Conservation (phyloP, 1,284 basidiomycete genomes). For the Melampsora larici-populina region DNA sequence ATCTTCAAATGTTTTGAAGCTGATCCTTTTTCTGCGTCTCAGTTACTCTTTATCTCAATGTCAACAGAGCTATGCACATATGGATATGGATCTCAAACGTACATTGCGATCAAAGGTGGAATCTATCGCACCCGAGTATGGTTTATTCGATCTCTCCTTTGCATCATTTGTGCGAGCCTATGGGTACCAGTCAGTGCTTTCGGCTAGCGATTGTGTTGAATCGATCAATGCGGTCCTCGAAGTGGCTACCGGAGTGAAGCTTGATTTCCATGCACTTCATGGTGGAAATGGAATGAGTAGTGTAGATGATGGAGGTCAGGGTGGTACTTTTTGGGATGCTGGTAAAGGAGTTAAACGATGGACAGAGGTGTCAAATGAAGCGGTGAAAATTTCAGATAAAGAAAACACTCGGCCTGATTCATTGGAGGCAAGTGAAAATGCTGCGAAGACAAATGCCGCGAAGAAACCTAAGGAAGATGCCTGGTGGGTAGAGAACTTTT, state of each 20-base stretch:
- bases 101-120: conserved; percentile 78
- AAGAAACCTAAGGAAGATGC: conserved; percentile 59
- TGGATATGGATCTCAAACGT: conserved; percentile 90
- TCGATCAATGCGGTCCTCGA: conserved; percentile 82
- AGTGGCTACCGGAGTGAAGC: conserved; percentile 78
- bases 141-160: conserved; percentile 88
- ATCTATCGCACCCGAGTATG: conserved; percentile 89
- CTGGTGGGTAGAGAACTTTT: conserved; percentile 88
- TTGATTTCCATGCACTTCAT: conserved; percentile 66
- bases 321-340: conserved; percentile 47
- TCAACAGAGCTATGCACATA: conserved; percentile 87
- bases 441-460: background rate
- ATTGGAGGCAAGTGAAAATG: conserved; percentile 18
- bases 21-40: background rate
- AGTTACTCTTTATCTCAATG: conserved; percentile 90
- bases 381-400: conserved; percentile 12
- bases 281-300: conserved; percentile 25
- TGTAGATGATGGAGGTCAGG: conserved; percentile 21
- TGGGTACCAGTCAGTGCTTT: conserved; percentile 80
- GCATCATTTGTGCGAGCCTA: conserved; percentile 86
- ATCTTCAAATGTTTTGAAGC: background rate
- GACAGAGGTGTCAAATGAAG: conserved; percentile 47
- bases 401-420: conserved; percentile 33
- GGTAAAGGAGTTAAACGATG: conserved; percentile 47
- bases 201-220: conserved; percentile 90